These are phyloP conservation scores for Teratosphaeria destructans DNA, from an alignment of 2,329 filamentous ascomycete genomes.

Conservation along the genomic window DNA sequence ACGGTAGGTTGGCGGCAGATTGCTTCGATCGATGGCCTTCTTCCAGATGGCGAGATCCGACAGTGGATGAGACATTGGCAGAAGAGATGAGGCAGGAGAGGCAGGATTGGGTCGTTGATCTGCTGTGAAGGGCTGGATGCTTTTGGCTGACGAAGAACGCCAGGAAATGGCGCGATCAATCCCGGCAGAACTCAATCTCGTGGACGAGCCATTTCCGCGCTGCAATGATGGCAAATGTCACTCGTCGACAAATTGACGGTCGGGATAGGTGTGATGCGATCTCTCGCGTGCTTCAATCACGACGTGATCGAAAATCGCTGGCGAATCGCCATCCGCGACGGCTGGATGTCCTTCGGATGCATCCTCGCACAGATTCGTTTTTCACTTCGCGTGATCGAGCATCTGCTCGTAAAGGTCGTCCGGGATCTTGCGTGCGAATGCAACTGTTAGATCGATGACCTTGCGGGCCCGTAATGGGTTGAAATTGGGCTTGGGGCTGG, in stretches of 20 bases:
- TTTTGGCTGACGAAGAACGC: background rate
- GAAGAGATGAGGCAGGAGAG: background rate
- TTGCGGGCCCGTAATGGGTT: slow-evolving; percentile 23
- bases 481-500: slow-evolving; percentile 62
- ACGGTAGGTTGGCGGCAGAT: background rate
- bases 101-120: background rate
- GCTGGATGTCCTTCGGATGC: background rate
- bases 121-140: background rate
- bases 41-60: background rate
- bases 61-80: background rate
- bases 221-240: background rate
- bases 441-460: slow-evolving; percentile 55
- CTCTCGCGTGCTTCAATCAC: background rate
- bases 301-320: background rate
- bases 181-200: background rate
- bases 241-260: background rate
- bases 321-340: background rate
- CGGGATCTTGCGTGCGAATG: slow-evolving; percentile 81
- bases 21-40: background rate
- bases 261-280: background rate
- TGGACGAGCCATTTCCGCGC: background rate
- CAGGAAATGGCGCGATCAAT: background rate
- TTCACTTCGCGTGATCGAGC: slow-evolving; percentile 67
- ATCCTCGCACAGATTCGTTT: background rate
- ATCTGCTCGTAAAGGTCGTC: slow-evolving; percentile 85